These are phyloP conservation scores for Cryphonectria japonica DNA, from an alignment of 2,329 filamentous ascomycete genomes.

Conservation along the genomic window DNA sequence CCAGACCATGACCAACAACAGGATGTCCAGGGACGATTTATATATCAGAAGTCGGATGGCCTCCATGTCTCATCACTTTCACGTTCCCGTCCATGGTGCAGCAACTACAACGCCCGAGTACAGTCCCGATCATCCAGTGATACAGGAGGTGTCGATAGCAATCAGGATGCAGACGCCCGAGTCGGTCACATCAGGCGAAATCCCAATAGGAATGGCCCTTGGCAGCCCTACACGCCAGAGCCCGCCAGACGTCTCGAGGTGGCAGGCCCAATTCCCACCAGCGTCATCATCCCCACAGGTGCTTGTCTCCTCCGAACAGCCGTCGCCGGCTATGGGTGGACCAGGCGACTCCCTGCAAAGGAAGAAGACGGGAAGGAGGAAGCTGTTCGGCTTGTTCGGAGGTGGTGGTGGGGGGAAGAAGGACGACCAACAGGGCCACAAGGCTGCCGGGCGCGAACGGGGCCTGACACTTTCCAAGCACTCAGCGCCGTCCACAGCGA, in stretches of 20 bases:
- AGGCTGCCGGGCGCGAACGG: not conserved
- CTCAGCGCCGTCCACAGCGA: conserved; percentile 13
- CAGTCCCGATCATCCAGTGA: conserved; percentile 42
- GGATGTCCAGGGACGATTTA: conserved; percentile 50
- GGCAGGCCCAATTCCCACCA: conserved; percentile 34
- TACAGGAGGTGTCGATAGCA: conserved; percentile 39
- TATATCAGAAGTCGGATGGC: conserved; percentile 39
- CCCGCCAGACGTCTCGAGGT: conserved; percentile 37
- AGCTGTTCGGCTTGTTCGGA: conserved; percentile 59
- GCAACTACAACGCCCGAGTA: conserved; percentile 48
- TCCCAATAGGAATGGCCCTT: conserved; percentile 72
- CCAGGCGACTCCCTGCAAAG: conserved; percentile 38
- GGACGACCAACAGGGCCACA: conserved; percentile 41
- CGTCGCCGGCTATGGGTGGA: conserved; percentile 15
- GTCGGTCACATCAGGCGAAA: conserved; percentile 47
- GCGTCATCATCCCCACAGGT: conserved; percentile 29
- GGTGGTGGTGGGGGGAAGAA: conserved; percentile 34
- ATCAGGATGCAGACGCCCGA: conserved; percentile 49
- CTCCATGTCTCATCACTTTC: conserved; percentile 42
- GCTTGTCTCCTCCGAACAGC: conserved; percentile 22
- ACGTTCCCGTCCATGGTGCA: conserved; percentile 46
- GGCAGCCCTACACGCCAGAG: conserved; percentile 64
- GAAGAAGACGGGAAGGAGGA: conserved; percentile 61
- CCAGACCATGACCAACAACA: conserved; percentile 38
- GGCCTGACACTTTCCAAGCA: not conserved